Evolutionary conservation across 352 stramenopile genomes (phyloP), one percentile per base, ranked within the genome.

Genomic region (Phytophthora fragariae): DNA sequence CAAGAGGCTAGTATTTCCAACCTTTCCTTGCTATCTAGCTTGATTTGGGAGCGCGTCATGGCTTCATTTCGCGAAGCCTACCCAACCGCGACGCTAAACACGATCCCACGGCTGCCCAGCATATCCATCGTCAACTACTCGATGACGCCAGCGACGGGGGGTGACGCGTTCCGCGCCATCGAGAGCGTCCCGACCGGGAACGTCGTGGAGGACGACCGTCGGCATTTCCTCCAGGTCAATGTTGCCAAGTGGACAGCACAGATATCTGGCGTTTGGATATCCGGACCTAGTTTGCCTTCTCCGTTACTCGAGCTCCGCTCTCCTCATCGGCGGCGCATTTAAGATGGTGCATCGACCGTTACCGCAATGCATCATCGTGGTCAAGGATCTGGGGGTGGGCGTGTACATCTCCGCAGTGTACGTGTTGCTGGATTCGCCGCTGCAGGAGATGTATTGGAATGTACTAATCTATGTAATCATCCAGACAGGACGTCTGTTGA

Each of bases 121-220:
- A 61, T 65, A 19, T 12, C 54, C 8, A 68, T 61, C 2, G 61
- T 62, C 52, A 62, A 68, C 35, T 61, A 71, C 47, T 11, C 47
- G 19, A 41, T 55, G 6, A 6, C 19, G 1, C 55, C 55, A 17
- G 47, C 14, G 17, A 65, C 64, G 0, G 56, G 64, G 1, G 46
- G 56, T 15, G 64, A 71, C n/a, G 47, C 55, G 1, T 60, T 72
- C 24, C 56, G 56, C 6, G 56, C 19, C 21, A 65, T 65, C 6
- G 65, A 65, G 65, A 65, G 44, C 33, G 47, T 15, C 11, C 65
- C 47, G 1, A 61, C 24, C 0, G 29, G 56, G 11, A 62, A 56
- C 21, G 56, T 72, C 2, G 46, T 41, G 1, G 15, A 59, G 47
- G 8, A 65, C 11, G 56, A 60, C 64, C 55, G 2, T 2, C 3